Evolutionary conservation across 768 basidiomycete genomes (phyloP).

Genomic region (Russula emetica): DNA sequence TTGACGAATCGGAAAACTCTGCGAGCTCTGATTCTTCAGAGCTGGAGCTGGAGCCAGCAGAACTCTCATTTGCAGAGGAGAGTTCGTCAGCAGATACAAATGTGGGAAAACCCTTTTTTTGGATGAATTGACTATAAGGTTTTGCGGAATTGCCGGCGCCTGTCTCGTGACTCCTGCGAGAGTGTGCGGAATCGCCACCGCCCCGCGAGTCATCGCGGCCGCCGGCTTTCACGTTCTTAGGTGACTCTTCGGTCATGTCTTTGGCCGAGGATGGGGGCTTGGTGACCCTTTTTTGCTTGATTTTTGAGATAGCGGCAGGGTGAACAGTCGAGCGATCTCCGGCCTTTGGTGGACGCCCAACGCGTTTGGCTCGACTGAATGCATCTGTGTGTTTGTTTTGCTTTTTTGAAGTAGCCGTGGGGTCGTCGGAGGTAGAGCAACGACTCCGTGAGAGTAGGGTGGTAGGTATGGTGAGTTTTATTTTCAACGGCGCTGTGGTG

Average conservation of each 20-base stretch:
- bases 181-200: conserved; percentile 13
- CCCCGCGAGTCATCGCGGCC: conserved; percentile 11
- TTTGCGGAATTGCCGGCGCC: conserved; percentile 19
- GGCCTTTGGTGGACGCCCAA: conserved; percentile 12
- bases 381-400: conserved; percentile 14
- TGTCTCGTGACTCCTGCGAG: conserved; percentile 17
- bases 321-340: not conserved
- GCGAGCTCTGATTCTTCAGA: conserved; percentile 23
- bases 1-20: conserved; percentile 27
- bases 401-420: conserved; percentile 14
- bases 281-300: conserved; percentile 17
- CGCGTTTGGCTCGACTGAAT: conserved; percentile 19
- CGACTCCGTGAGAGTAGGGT: conserved; percentile 25
- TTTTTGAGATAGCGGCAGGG: not conserved
- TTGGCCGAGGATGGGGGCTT: conserved; percentile 20
- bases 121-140: conserved; percentile 2
- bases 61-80: conserved; percentile 33
- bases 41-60: conserved; percentile 28
- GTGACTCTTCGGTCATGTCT: conserved; percentile 26
- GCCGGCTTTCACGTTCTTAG: conserved; percentile 7
- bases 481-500: conserved; percentile 24
- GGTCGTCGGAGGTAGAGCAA: conserved; percentile 2
- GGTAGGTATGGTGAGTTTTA: conserved; percentile 29
- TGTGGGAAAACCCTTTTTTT: conserved; percentile 24
- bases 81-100: conserved; percentile 28